Percentiles rank a stretch among this genome's conserved stretches.
Conservation (phyloP, 805 yeast species). For the Spencermartinsiella europaea region DNA sequence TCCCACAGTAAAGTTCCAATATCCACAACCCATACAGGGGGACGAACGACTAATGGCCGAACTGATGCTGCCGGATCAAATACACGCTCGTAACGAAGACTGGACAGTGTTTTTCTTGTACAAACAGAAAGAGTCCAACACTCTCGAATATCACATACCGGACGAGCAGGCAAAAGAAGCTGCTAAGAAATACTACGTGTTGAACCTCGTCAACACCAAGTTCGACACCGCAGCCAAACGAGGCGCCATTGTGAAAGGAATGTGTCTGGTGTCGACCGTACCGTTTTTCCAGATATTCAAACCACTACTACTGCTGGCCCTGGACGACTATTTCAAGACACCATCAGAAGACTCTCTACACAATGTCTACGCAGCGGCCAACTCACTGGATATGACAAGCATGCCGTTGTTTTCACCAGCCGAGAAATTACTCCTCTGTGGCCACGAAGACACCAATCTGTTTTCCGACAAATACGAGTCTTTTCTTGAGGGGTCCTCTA, state of each 20-base stretch:
- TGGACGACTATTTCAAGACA: constrained; percentile 42
- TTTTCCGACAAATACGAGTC: constrained; percentile 25
- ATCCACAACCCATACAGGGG: constrained; percentile 39
- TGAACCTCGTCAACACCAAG: constrained; percentile 51
- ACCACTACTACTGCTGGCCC: constrained; percentile 50
- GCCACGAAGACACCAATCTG: constrained; percentile 22
- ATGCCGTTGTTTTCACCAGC: constrained; percentile 27
- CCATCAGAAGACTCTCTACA: constrained; percentile 23
- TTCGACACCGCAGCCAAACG: constrained; percentile 41
- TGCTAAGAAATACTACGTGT: constrained; percentile 45
- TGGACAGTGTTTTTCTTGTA: constrained; percentile 48
- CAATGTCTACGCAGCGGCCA: constrained; percentile 28
- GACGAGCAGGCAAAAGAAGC: constrained; percentile 30
- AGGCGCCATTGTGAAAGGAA: constrained; percentile 55
- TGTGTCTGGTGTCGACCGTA: constrained; percentile 53
- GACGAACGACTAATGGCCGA: constrained; percentile 41
- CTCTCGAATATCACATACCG: constrained; percentile 28
- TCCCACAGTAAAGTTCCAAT: constrained; percentile 56
- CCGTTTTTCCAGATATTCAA: constrained; percentile 52
- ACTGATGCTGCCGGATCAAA: constrained; percentile 56
- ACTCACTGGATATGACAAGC: constrained; percentile 24
- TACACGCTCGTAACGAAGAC: constrained; percentile 51
- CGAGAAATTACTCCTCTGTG: constrained; percentile 27
- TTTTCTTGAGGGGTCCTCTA: not conserved
- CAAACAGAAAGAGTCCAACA: constrained; percentile 10